These are phyloP conservation scores for Eucalyptus polybractea DNA, from an alignment of 345 rosid species.

Conservation along the genomic window DNA sequence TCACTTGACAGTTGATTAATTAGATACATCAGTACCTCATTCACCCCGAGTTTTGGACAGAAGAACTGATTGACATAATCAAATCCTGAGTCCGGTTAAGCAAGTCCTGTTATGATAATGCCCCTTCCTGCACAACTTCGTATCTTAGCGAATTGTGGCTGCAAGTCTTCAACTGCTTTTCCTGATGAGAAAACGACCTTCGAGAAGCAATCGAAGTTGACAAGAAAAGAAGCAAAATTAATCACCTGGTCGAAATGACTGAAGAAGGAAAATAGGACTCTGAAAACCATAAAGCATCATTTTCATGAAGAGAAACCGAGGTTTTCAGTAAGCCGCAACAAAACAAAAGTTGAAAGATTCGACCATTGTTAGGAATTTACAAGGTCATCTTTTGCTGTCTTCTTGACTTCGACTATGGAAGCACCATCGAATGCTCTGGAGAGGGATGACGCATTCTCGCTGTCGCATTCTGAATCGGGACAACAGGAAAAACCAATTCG, in stretches of 20 bases:
- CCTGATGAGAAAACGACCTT: slow-evolving; percentile 59
- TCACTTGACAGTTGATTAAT: neutral
- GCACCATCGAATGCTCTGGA: slow-evolving; percentile 36
- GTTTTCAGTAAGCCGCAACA: neutral
- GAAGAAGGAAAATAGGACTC: neutral
- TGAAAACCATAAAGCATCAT: neutral
- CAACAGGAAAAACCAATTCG: slow-evolving; percentile 47
- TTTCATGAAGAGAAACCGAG: neutral
- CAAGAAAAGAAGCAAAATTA: neutral
- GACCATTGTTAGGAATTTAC: slow-evolving; percentile 13
- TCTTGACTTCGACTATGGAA: slow-evolving; percentile 38
- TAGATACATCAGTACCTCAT: slow-evolving; percentile 29
- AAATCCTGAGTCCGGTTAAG: slow-evolving; percentile 40
- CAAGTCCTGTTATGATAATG: slow-evolving; percentile 42
- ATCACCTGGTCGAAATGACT: neutral
- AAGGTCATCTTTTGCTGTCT: slow-evolving; percentile 24
- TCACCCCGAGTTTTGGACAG: slow-evolving; percentile 41
- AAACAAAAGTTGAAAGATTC: neutral
- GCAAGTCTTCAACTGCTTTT: slow-evolving; percentile 32
- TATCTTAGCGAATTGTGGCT: slow-evolving; percentile 41
- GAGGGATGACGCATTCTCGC: slow-evolving; percentile 9
- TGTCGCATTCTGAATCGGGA: slow-evolving; percentile 18
- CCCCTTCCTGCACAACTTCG: slow-evolving; percentile 40
- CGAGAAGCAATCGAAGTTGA: neutral
- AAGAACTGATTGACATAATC: slow-evolving; percentile 62